A percentile compares a stretch with the other conserved stretches of the same genome.
These are phyloP conservation scores for Kodamaea leandrae DNA, from an alignment of 805 yeast species.

Conservation along the genomic window DNA sequence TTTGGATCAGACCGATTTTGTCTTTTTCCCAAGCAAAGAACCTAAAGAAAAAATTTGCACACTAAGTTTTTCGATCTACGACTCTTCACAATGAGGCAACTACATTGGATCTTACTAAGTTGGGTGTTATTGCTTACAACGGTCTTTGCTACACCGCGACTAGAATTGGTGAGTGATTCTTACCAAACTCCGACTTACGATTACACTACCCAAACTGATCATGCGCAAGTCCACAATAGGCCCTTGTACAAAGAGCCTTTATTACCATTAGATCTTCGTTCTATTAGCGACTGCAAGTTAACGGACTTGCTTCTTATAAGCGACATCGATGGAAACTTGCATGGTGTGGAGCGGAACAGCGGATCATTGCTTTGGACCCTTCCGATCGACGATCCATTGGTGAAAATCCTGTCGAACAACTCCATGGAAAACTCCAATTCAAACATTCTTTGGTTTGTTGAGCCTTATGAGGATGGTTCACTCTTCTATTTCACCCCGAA, in stretches of 20 bases:
- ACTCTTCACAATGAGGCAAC: slow-evolving; percentile 2
- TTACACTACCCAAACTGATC: slow-evolving; percentile 6
- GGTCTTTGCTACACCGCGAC: slow-evolving; percentile 19
- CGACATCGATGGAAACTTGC: slow-evolving; percentile 84
- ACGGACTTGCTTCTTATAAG: slow-evolving; percentile 65
- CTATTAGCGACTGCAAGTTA: slow-evolving; percentile 47
- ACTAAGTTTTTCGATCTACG: slow-evolving; percentile 1
- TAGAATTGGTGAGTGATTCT: slow-evolving; percentile 17
- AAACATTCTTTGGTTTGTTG: slow-evolving; percentile 75
- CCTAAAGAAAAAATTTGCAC: slow-evolving; percentile 2
- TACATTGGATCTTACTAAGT: slow-evolving; percentile 4
- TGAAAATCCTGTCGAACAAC: slow-evolving; percentile 36
- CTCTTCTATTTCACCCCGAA: slow-evolving; percentile 76
- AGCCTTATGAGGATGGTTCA: slow-evolving; percentile 83
- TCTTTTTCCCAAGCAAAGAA: neutral
- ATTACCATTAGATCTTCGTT: slow-evolving; percentile 37
- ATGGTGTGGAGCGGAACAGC: slow-evolving; percentile 71
- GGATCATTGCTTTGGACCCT: slow-evolving; percentile 80
- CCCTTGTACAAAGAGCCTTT: slow-evolving; percentile 15
- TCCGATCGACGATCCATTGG: slow-evolving; percentile 62
- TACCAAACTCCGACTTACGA: slow-evolving; percentile 3
- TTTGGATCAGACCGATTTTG: too few relatives aligned
- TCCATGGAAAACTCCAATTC: slow-evolving; percentile 18
- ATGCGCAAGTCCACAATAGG: slow-evolving; percentile 2
- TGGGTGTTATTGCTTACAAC: slow-evolving; percentile 10